Base-by-base conservation (phyloP, 805 yeast species). In the Saccharomycopsis oosterbeekiorum region DNA sequence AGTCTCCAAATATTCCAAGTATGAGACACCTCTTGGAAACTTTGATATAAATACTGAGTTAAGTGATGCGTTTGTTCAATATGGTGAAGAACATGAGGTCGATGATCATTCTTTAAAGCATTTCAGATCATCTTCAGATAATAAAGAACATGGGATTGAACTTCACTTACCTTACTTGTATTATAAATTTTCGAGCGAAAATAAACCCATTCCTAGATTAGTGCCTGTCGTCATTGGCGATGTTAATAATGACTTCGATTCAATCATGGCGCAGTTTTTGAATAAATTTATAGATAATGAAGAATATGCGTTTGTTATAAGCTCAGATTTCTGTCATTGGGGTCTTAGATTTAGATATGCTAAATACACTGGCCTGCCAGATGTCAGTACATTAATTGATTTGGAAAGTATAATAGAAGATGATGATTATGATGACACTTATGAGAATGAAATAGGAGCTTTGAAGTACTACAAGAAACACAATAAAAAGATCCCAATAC, bases 261-360 rank as follows among this genome's bases (percentile, higher is more conserved):
- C 68, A 2, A 67, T 75, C 1, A 73, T 93, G 60, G 70, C 72
- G 10, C 4, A 26, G 6, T 47, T 47, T 12, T 47, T 47, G 53
- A 47, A 47, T 26, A 83, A 85, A 1, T 86, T 79, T 67, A 68
- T 89, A 59, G 71, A 70, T 5, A 80, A 84, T 66, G 78, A 80
- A 37, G 72, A 73, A 26, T 83, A 82, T 67, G 85, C 89, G 1
- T 88, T 94, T 71, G 83, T 89, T 15, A 78, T 94, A 3, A 88
- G 96, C 70, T 82, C 93, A 1, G 99, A 94, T 74, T 94, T 94
- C 68, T 92, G 97, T 69, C 99, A 94, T 70, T 94, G 99, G 99
- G 92, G 92, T 1, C 66, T 76, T 1, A 71, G 89, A 43, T 87
- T 86, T 68, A 80, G 80, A 14, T 87, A 83, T 68, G 81, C 81